phyloP scores from a whole-genome alignment of 2,329 filamentous ascomycete species.

The Paraphaeosphaeria sporulosa region DNA sequence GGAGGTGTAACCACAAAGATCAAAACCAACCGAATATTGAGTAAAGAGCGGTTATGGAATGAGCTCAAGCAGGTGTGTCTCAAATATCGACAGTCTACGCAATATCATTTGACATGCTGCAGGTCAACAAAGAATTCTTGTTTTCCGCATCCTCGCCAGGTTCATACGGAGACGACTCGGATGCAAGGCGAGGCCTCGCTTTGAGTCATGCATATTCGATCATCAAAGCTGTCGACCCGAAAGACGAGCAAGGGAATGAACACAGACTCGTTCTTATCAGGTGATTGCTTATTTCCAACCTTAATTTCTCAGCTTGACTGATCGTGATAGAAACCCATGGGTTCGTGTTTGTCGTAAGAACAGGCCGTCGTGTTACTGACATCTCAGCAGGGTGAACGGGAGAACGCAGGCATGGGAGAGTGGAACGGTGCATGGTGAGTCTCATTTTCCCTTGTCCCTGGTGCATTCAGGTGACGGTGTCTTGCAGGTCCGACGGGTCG shows the following conservation, averaged over 20 bases:
- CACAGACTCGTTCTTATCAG: conserved; percentile 68
- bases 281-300: conserved; percentile 39
- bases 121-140: conserved; percentile 78
- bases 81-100: neutral
- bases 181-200: conserved; percentile 55
- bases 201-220: conserved; percentile 63
- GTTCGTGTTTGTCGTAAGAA: neutral
- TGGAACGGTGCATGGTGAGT: conserved; percentile 76
- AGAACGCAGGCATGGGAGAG: conserved; percentile 55
- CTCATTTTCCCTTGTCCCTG: too few relatives aligned
- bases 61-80: conserved; percentile 68
- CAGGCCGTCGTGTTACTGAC: neutral
- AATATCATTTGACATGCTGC: neutral
- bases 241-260: conserved; percentile 45
- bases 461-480: too few relatives aligned
- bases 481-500: conserved; percentile 69
- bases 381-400: conserved; percentile 63
- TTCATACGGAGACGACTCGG: conserved; percentile 66
- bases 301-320: neutral
- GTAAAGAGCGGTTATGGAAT: conserved; percentile 84
- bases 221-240: conserved; percentile 64
- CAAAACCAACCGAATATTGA: conserved; percentile 72
- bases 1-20: conserved; percentile 75
- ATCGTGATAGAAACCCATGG: conserved; percentile 71
- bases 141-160: conserved; percentile 68